These are phyloP conservation scores for Leptoxyphium fumago DNA, from an alignment of 2,329 filamentous ascomycete species.

Conservation along the genomic window DNA sequence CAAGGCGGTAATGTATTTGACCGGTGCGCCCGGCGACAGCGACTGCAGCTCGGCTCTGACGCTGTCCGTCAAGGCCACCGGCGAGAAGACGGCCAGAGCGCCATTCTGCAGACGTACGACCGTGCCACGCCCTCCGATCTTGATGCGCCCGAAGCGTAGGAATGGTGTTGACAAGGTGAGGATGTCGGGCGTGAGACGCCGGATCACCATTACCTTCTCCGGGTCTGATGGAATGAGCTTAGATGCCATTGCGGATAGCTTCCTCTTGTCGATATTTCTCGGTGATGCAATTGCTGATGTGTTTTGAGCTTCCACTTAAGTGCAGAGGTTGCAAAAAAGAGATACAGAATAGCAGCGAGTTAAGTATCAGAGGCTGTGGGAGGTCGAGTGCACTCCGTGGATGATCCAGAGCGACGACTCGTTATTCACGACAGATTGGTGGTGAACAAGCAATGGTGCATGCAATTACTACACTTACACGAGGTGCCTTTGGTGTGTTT, in stretches of 20 bases:
- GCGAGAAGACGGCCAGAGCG: constrained; percentile 77
- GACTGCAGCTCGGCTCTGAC: constrained; percentile 49
- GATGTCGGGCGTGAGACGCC: constrained; percentile 65
- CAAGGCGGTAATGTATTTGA: constrained; percentile 73
- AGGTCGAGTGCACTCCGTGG: too few species aligned
- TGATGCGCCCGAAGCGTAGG: constrained; percentile 60
- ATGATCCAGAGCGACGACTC: too few species aligned
- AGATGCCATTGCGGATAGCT: constrained; percentile 15
- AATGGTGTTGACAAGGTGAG: constrained; percentile 75
- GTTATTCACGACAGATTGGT: too few species aligned
- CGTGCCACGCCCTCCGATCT: constrained; percentile 76
- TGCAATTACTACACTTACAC: too few species aligned
- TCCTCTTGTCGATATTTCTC: too few species aligned
- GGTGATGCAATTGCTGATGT: too few species aligned
- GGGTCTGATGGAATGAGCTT: constrained; percentile 46
- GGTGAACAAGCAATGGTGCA: too few species aligned
- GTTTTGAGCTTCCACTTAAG: too few species aligned
- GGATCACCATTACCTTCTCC: constrained; percentile 76
- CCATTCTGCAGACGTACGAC: constrained; percentile 69
- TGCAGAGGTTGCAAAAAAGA: too few species aligned
- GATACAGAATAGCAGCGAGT: too few species aligned
- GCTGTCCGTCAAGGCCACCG: constrained; percentile 67
- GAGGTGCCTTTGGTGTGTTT: too few species aligned
- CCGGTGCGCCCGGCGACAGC: constrained; percentile 26
- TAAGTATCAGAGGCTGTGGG: too few species aligned